A percentile compares a stretch with the other conserved stretches of the same genome.
These are phyloP conservation scores for Boeremia exigua DNA, from an alignment of 2,329 filamentous ascomycete genomes.

Conservation along the genomic window DNA sequence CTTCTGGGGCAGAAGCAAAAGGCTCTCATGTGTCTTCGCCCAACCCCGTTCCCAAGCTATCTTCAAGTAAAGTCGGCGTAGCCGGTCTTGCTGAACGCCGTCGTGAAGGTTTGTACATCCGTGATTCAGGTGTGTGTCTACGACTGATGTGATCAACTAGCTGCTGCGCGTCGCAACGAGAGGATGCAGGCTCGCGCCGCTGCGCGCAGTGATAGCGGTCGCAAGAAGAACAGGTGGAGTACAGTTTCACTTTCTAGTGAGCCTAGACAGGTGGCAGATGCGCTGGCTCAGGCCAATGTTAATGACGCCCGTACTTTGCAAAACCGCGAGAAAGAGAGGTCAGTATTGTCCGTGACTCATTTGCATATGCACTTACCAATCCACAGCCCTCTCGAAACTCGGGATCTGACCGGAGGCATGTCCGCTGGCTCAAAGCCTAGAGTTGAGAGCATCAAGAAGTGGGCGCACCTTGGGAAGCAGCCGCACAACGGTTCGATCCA, in stretches of 20 bases:
- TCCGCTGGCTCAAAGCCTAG: neutral
- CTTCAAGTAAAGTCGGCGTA: neutral
- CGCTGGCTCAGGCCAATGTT: neutral
- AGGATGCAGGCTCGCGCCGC: neutral
- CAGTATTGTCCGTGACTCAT: neutral
- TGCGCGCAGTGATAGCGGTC: neutral
- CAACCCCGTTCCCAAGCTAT: neutral
- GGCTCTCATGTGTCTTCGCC: neutral
- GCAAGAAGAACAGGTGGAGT: constrained; percentile 3
- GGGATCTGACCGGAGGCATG: too few relatives aligned
- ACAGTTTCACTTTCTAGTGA: neutral
- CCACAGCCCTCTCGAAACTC: neutral
- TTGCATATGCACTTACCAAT: neutral
- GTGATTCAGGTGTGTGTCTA: too few relatives aligned
- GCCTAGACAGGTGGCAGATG: neutral
- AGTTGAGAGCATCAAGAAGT: neutral
- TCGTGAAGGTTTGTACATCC: too few relatives aligned
- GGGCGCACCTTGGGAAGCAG: too few relatives aligned
- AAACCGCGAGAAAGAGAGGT: neutral
- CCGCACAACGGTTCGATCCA: neutral
- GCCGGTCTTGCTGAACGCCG: too few relatives aligned
- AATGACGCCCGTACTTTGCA: neutral
- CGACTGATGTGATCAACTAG: neutral
- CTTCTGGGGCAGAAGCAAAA: neutral
- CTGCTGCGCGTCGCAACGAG: neutral